phyloP scores from a whole-genome alignment of 768 basidiomycete genomes.

The Sarcodon aspratus region DNA sequence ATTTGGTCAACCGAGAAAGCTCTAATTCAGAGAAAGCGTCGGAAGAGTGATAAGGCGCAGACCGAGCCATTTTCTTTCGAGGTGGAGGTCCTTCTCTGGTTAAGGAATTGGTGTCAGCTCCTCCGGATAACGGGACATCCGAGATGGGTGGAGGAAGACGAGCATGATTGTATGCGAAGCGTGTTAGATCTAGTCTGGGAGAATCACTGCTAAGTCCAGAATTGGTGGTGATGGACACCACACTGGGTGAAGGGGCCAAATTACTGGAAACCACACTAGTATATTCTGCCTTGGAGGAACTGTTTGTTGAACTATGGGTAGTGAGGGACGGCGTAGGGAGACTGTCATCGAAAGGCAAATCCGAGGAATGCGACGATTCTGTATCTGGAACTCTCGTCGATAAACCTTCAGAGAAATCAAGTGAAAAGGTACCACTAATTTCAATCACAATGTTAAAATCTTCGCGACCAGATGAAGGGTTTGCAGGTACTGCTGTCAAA shows the following conservation, averaged over 20 bases:
- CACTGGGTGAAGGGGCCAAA: too few relatives aligned
- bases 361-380: not conserved
- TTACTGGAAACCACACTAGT: too few relatives aligned
- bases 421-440: not conserved
- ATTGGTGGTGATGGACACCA: too few relatives aligned
- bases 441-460: slow-evolving; percentile 1
- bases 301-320: too few relatives aligned
- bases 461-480: slow-evolving; percentile 2
- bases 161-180: not conserved
- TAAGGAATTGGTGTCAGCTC: not conserved
- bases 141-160: not conserved
- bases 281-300: too few relatives aligned
- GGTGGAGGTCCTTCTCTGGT: not conserved
- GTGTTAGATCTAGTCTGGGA: too few relatives aligned
- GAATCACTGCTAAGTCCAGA: too few relatives aligned
- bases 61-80: not conserved
- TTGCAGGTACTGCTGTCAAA: not conserved
- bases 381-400: not conserved
- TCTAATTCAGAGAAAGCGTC: slow-evolving; percentile 34
- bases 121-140: not conserved
- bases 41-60: slow-evolving; percentile 4
- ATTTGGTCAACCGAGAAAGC: slow-evolving; percentile 37
- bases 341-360: too few relatives aligned
- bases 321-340: too few relatives aligned
- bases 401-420: not conserved